Conservation (phyloP, 2,329 filamentous ascomycete species). For the Colletotrichum cereale region DNA sequence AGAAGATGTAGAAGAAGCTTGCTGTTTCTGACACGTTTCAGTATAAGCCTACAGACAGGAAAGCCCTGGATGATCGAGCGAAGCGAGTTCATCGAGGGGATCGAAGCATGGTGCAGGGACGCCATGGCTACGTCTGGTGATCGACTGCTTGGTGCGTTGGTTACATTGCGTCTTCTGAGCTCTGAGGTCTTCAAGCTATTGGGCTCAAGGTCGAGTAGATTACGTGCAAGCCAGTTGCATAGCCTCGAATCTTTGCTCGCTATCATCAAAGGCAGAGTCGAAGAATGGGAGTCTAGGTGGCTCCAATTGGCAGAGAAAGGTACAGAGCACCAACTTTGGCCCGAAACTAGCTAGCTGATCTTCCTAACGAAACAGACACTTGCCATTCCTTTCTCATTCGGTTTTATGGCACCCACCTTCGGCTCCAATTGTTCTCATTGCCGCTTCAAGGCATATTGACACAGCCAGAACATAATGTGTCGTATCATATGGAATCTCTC, state of each 20-base stretch:
- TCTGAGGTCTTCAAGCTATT: conserved; percentile 49
- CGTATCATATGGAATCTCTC: conserved; percentile 47
- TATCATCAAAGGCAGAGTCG: conserved; percentile 43
- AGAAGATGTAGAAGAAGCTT: fast-evolving
- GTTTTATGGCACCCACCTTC: conserved; percentile 55
- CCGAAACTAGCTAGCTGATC: neutral
- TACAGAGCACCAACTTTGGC: neutral
- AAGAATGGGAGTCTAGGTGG: conserved; percentile 45
- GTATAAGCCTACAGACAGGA: conserved; percentile 56
- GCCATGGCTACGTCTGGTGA: conserved; percentile 49
- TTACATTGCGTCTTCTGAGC: conserved; percentile 52
- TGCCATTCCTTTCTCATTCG: conserved; percentile 53
- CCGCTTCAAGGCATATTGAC: conserved; percentile 50
- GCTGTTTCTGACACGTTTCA: conserved; percentile 27
- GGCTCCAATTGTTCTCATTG: conserved; percentile 53
- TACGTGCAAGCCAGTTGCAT: conserved; percentile 37
- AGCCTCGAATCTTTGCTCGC: conserved; percentile 44
- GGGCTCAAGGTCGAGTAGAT: conserved; percentile 38
- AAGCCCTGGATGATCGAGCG: conserved; percentile 58
- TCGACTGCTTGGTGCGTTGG: conserved; percentile 52
- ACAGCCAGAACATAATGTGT: conserved; percentile 41
- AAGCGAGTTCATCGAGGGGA: conserved; percentile 52
- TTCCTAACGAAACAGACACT: conserved; percentile 13
- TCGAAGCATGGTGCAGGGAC: conserved; percentile 51
- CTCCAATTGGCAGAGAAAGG: conserved; percentile 27